Evolutionary conservation across 192 early-diverging fungal species (phyloP).

Genomic region (Linnemannia zychae): DNA sequence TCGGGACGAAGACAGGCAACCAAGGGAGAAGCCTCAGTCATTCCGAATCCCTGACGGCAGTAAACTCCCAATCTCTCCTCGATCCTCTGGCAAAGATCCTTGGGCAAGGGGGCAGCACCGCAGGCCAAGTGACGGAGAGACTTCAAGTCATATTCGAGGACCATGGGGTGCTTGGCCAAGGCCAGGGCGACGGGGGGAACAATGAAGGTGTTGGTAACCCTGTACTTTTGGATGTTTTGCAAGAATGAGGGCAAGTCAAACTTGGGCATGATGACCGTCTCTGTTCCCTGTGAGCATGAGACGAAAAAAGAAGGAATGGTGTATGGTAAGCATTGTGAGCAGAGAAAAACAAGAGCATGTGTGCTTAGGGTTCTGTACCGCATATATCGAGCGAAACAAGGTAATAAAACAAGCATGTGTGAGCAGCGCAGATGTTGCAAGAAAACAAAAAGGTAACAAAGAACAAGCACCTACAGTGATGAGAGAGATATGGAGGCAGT

Average conservation of each 20-base stretch:
- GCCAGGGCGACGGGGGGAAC: slow-evolving; percentile 78
- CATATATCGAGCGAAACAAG: background rate
- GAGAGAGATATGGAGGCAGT: slow-evolving; percentile 58
- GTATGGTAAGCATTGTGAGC: slow-evolving; percentile 24
- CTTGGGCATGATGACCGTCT: slow-evolving; percentile 81
- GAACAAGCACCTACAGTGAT: slow-evolving; percentile 41
- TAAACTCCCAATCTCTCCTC: slow-evolving; percentile 56
- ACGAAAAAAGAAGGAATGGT: slow-evolving; percentile 16
- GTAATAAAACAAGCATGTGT: background rate
- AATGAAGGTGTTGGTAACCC: slow-evolving; percentile 73
- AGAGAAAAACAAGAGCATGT: background rate
- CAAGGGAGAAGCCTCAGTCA: slow-evolving; percentile 64
- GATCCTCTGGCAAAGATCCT: slow-evolving; percentile 73
- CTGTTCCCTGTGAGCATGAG: slow-evolving; percentile 56
- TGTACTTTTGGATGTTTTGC: slow-evolving; percentile 76
- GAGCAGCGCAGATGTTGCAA: background rate
- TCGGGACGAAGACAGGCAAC: slow-evolving; percentile 38
- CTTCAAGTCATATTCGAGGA: slow-evolving; percentile 80
- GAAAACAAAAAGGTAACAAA: background rate
- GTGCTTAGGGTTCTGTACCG: background rate
- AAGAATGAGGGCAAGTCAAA: slow-evolving; percentile 79
- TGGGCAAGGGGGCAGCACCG: slow-evolving; percentile 86
- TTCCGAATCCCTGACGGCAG: slow-evolving; percentile 72
- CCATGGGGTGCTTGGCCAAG: slow-evolving; percentile 82
- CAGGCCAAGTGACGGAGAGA: slow-evolving; percentile 72